Evolutionary conservation across 306 rosid species (phyloP).

Genomic region (Trifolium repens): DNA sequence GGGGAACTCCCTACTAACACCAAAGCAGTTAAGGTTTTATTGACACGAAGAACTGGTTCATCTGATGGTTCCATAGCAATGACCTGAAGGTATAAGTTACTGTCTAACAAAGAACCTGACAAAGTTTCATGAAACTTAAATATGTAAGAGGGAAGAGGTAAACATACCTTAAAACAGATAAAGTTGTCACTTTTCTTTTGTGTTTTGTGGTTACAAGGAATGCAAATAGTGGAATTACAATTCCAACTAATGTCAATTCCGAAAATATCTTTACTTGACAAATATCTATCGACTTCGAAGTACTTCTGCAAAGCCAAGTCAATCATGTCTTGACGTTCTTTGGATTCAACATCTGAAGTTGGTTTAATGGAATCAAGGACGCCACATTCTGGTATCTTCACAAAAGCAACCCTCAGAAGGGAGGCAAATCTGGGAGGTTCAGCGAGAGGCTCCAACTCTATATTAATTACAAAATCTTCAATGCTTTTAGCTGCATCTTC

Average conservation of each 20-base stretch:
- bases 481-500: slow-evolving; percentile 39
- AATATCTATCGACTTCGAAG: slow-evolving; percentile 80
- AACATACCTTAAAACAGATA: slow-evolving; percentile 81
- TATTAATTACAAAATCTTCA: slow-evolving; percentile 47
- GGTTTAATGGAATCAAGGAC: slow-evolving; percentile 71
- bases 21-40: slow-evolving; percentile 74
- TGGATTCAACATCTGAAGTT: slow-evolving; percentile 63
- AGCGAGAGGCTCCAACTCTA: slow-evolving; percentile 58
- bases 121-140: slow-evolving; percentile 18
- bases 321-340: slow-evolving; percentile 80
- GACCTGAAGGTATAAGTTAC: slow-evolving; percentile 63
- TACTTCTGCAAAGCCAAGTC: slow-evolving; percentile 75
- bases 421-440: slow-evolving; percentile 73
- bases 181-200: slow-evolving; percentile 47
- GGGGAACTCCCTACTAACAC: slow-evolving; percentile 88
- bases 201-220: slow-evolving; percentile 66
- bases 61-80: slow-evolving; percentile 93
- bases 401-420: slow-evolving; percentile 69
- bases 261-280: slow-evolving; percentile 79
- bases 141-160: slow-evolving; percentile 10
- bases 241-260: slow-evolving; percentile 69
- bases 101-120: slow-evolving; percentile 38
- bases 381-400: slow-evolving; percentile 83
- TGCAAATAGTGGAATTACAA: slow-evolving; percentile 71
- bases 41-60: slow-evolving; percentile 67